Conservation (phyloP, 805 yeast genomes). For the Monosporozyma unispora region DNA sequence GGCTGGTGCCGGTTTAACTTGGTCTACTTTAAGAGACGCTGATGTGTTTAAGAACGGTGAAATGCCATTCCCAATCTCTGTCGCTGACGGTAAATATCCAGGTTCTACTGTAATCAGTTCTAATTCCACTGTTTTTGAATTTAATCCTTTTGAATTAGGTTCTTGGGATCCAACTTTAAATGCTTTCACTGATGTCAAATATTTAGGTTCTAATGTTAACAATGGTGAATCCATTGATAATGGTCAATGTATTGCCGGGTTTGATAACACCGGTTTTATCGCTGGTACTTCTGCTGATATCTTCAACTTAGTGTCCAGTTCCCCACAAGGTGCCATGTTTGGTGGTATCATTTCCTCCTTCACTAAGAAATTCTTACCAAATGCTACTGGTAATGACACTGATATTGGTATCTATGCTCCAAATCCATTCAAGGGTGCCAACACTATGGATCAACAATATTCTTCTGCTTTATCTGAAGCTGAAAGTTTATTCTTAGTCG, state of each 20-base stretch:
- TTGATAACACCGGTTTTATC: conserved; percentile 73
- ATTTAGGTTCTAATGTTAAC: conserved; percentile 56
- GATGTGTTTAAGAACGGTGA: conserved; percentile 50
- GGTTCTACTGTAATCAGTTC: conserved; percentile 43
- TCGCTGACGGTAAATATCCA: conserved; percentile 57
- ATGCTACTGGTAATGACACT: conserved; percentile 41
- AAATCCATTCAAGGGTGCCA: conserved; percentile 54
- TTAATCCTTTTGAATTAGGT: conserved; percentile 67
- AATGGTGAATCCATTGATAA: conserved; percentile 46
- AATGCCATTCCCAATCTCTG: conserved; percentile 67
- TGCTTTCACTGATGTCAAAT: conserved; percentile 57
- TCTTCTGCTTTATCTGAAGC: conserved; percentile 33
- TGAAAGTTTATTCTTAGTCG: conserved; percentile 45
- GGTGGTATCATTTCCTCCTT: conserved; percentile 15
- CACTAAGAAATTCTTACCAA: conserved; percentile 37
- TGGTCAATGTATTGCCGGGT: conserved; percentile 52
- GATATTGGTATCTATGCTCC: conserved; percentile 65
- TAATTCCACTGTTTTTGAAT: conserved; percentile 63
- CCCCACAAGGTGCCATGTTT: conserved; percentile 31
- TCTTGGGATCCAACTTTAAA: conserved; percentile 76
- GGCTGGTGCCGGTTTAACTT: conserved; percentile 56
- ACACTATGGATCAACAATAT: conserved; percentile 27
- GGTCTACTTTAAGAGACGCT: conserved; percentile 48
- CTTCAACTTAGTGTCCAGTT: conserved; percentile 55
- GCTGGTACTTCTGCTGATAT: conserved; percentile 77